Evolutionary conservation across 1,284 basidiomycete species (phyloP), one percentile per base, ranked within the genome.

Genomic region (Peniophora sp.): DNA sequence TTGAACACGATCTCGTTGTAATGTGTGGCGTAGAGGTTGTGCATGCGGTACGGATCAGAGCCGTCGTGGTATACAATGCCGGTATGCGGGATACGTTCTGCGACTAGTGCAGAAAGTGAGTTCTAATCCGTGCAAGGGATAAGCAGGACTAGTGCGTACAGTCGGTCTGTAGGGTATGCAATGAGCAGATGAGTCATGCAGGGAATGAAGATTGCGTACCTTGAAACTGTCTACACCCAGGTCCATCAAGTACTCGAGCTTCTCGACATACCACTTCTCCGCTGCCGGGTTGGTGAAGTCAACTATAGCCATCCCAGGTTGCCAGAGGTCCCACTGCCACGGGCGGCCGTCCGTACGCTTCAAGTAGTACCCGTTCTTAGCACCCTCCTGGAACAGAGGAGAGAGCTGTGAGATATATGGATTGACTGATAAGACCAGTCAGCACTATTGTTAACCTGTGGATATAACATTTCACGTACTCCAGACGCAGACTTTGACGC

Each of bases 241-340:
- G 57, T 85, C 82, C 46, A 89, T 68, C 16, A 89, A 71, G 2
- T 72, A 73, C 19, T 69, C 64, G 12, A 89, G 69, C 58, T 85
- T 83, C 50, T 65, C 70, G 22, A 64, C 67, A 60, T 85, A 89
- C 85, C 86, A 89, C 56, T 78, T 70, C 46, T 77, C 66, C 5
- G 85, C 84, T 8, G 65, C 74, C 3, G 84, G 83, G 63, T 87
- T 87, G n/a, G 85, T 87, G 52, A 84, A 70, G 61, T 87, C 85
- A 45, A 88, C 72, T 44, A 87, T 66, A 10, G 82, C 85, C 52
- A 88, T 70, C 24, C 84, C 75, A 8, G 84, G 81, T 60, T 86
- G 84, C 84, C 84, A 86, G 20, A 83, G 67, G 60, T 86, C 82
- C 82, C 83, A 85, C 78, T 89, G 86, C 85, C 85, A 89, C 19